These are phyloP conservation scores for Piromyces finnis DNA, from an alignment of 192 early-diverging fungal species.

Conservation along the genomic window DNA sequence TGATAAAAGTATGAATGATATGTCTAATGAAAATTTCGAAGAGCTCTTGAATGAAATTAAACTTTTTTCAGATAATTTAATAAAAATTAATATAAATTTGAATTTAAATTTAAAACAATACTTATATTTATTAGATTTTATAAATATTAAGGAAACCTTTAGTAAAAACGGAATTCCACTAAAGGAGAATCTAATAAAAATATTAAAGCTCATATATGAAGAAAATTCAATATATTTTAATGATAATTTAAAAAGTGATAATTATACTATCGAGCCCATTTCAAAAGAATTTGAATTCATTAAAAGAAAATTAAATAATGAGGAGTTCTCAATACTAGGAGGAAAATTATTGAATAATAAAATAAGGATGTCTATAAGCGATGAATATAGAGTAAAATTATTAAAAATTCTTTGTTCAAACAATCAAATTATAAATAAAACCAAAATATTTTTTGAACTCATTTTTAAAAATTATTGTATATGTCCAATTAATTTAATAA, in stretches of 20 bases:
- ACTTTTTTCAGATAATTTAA: neutral
- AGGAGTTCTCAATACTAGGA: neutral
- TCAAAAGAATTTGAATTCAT: neutral
- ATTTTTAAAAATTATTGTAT: neutral
- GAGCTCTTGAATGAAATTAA: neutral
- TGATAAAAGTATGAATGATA: neutral
- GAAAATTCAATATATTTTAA: neutral
- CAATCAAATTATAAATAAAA: neutral
- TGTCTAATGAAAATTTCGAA: neutral
- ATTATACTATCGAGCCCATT: neutral
- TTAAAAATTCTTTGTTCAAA: neutral
- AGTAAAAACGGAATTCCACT: neutral
- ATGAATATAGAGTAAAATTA: neutral
- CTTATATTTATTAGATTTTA: neutral
- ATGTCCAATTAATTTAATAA: neutral
- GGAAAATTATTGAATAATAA: neutral
- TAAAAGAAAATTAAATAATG: neutral
- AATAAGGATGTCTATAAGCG: neutral
- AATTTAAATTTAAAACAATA: neutral
- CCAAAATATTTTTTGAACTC: neutral
- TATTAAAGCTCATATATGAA: neutral
- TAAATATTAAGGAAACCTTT: neutral
- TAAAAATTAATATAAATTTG: neutral
- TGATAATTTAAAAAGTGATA: neutral
- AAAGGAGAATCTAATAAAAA: neutral